Evolutionary conservation across 441 rosid species (phyloP), one percentile per base, ranked within the genome.

Genomic region (Raphanus hybrid): DNA sequence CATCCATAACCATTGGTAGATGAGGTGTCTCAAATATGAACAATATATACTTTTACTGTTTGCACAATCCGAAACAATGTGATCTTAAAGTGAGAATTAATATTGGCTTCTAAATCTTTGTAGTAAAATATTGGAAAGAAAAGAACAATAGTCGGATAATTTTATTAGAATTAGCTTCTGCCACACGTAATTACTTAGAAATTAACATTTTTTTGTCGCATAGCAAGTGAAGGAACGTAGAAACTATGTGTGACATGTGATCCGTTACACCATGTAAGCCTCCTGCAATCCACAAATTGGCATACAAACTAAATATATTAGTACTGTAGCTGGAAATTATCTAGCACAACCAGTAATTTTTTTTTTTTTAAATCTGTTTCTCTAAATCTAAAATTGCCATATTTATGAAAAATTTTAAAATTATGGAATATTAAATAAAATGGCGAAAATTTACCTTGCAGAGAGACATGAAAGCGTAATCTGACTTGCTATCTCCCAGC

Each of bases 221-320:
- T 54, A 7, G 59, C 59, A 54, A 54, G 11, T 9, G 26, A 54
- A 54, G 26, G 8, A 54, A 54, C 26, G 16, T 16, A 54, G 11
- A 54, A 7, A 7, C 4, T 54, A 29, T 29, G 26, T 15, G 11
- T 54, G 10, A 16, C 9, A 52, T 50, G 55, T 52, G 2, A 8
- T 15, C 59, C 59, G 10, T 54, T 54, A 54, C 59, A 54, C 59
- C 59, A 54, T 15, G 59, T 54, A 54, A 54, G 59, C 59, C 59
- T 54, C 59, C 59, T 54, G 59, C 59, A 54, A 54, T 54, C 59
- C 59, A 54, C 59, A 54, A 54, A 15, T 54, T 3, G 58, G 58
- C 58, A 52, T 15, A 50, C 57, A n/a, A 50, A n/a, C 55, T n/a
- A 14, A 52, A 52, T 52, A 16, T 52, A 52, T 52, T 52, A 52